Evolutionary conservation across 1,284 basidiomycete species (phyloP).

Genomic region (Leccinum pachyderme): DNA sequence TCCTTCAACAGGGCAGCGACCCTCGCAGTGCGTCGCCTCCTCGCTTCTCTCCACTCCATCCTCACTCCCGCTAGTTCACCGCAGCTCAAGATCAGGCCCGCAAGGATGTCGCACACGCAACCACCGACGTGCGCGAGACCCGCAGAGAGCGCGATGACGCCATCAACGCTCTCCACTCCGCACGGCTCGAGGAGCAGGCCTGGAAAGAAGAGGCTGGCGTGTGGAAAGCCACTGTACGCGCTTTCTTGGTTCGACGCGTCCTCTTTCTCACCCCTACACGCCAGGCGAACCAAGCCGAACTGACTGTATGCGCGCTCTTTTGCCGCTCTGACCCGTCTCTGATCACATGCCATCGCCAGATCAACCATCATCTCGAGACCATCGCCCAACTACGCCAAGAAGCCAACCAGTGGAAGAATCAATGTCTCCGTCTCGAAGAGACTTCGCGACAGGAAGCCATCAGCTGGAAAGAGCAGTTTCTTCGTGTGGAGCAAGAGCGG

Average conservation of each 20-base stretch:
- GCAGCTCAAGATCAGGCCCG: slow-evolving; percentile 45
- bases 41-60: neutral
- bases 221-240: slow-evolving; percentile 54
- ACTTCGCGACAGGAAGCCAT: slow-evolving; percentile 43
- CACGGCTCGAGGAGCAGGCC: slow-evolving; percentile 46
- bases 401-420: slow-evolving; percentile 65
- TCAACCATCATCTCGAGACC: slow-evolving; percentile 57
- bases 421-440: slow-evolving; percentile 53
- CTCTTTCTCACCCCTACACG: slow-evolving; percentile 8
- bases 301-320: slow-evolving; percentile 43
- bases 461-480: slow-evolving; percentile 72
- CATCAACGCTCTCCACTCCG: slow-evolving; percentile 43
- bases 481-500: slow-evolving; percentile 63
- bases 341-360: slow-evolving; percentile 34
- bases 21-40: slow-evolving; percentile 28
- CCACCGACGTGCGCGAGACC: slow-evolving; percentile 46
- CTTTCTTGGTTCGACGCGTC: slow-evolving; percentile 1
- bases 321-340: slow-evolving; percentile 1
- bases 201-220: slow-evolving; percentile 49
- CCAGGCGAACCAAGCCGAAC: slow-evolving; percentile 56
- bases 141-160: slow-evolving; percentile 56
- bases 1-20: slow-evolving; percentile 34
- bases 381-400: slow-evolving; percentile 62
- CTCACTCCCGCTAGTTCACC: slow-evolving; percentile 38
- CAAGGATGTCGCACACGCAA: slow-evolving; percentile 44